These are phyloP conservation scores for Cyberlindnera mississippiensis DNA, from an alignment of 805 yeast genomes.

Conservation along the genomic window DNA sequence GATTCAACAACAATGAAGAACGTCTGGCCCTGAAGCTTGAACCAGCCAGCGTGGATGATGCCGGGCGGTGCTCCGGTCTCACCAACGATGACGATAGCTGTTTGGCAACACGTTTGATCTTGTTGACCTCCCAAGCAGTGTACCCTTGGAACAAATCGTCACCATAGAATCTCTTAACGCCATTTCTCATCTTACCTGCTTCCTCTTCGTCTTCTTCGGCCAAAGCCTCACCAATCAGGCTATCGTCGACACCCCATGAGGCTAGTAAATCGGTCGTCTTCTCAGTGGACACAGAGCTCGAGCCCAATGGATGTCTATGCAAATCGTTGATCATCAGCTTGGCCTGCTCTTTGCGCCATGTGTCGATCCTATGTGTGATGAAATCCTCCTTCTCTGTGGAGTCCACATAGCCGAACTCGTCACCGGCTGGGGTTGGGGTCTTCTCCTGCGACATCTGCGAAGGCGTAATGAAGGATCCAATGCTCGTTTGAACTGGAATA, in stretches of 20 bases:
- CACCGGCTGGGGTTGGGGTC: background rate
- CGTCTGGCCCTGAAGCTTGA: constrained; percentile 12
- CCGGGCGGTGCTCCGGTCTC: constrained; percentile 13
- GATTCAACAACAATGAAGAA: constrained; percentile 18
- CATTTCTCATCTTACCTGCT: too few species aligned
- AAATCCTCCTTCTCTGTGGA: constrained; percentile 19
- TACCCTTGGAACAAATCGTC: constrained; percentile 24
- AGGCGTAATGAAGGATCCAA: constrained; percentile 13
- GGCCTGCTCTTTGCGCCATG: constrained; percentile 29
- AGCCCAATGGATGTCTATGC: constrained; percentile 13
- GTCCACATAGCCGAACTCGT: constrained; percentile 9
- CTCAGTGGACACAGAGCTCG: constrained; percentile 3
- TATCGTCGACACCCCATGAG: constrained; percentile 34
- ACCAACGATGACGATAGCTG: constrained; percentile 23
- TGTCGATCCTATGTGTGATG: constrained; percentile 25
- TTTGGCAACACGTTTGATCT: constrained; percentile 25
- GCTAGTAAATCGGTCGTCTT: constrained; percentile 25
- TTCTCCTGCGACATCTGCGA: background rate
- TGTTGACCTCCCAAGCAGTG: constrained; percentile 22
- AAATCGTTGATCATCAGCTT: constrained; percentile 21
- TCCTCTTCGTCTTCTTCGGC: background rate
- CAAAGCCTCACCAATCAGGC: constrained; percentile 3
- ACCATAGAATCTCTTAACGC: constrained; percentile 25
- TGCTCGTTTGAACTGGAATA: constrained; percentile 18
- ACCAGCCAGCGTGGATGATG: background rate